These are phyloP conservation scores for Kodamaea suecica DNA, from an alignment of 1,139 yeast genomes.

Conservation along the genomic window DNA sequence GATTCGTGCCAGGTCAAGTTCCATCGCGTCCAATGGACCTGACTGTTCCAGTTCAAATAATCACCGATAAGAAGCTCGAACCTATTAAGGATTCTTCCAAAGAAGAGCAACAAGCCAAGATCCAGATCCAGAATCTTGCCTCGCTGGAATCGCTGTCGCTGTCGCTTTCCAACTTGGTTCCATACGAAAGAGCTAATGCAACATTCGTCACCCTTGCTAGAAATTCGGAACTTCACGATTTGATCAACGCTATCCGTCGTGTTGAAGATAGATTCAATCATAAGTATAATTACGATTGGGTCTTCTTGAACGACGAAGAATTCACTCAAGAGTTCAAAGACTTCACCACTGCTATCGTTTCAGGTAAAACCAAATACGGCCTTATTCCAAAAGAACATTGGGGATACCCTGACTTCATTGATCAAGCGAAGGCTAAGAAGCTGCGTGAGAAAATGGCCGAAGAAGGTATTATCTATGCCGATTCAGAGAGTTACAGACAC, in stretches of 20 bases:
- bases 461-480: conserved; percentile 58
- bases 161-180: background rate
- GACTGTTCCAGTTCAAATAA: background rate
- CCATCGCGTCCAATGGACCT: background rate
- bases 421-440: conserved; percentile 51
- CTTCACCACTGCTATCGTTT: conserved; percentile 44
- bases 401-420: conserved; percentile 73
- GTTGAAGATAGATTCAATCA: conserved; percentile 72
- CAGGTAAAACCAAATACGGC: conserved; percentile 65
- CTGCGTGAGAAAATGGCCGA: conserved; percentile 47
- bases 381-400: conserved; percentile 62
- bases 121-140: conserved; percentile 10
- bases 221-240: conserved; percentile 62
- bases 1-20: conserved; percentile 1
- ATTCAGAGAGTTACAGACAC: conserved; percentile 63
- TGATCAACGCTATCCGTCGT: conserved; percentile 61
- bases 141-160: background rate
- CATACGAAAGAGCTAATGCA: conserved; percentile 43
- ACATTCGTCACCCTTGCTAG: conserved; percentile 59
- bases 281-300: conserved; percentile 74
- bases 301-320: conserved; percentile 65
- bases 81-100: conserved; percentile 19
- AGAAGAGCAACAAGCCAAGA: conserved; percentile 13
- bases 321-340: conserved; percentile 57
- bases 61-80: too few species aligned